A percentile compares a stretch with the other conserved stretches of the same genome.
Evolutionary conservation across 257 asterid species (phyloP).

Genomic region (Cruciata laevipes): DNA sequence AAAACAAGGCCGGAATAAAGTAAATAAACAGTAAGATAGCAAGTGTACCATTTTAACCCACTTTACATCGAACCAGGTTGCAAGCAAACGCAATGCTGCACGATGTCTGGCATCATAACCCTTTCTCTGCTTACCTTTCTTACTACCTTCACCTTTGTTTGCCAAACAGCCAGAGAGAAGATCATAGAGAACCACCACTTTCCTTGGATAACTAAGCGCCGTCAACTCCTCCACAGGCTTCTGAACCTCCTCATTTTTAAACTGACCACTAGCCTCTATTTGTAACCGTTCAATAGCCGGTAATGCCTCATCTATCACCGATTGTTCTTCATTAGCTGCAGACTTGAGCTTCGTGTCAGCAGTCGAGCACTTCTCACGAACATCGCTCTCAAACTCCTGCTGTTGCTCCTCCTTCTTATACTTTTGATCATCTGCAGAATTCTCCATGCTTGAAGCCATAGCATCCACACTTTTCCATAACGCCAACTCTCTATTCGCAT

Average conservation of each 20-base stretch:
- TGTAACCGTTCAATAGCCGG: conserved; percentile 34
- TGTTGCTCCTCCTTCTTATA: conserved; percentile 59
- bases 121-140: conserved; percentile 37
- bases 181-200: conserved; percentile 63
- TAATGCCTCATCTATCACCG: conserved; percentile 28
- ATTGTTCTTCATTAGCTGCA: conserved; percentile 29
- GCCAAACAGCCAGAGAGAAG: conserved; percentile 85
- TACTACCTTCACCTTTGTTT: conserved; percentile 38
- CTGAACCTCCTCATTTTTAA: conserved; percentile 44
- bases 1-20: background rate
- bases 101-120: conserved; percentile 92
- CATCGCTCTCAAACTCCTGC: conserved; percentile 54
- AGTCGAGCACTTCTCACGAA: conserved; percentile 55
- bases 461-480: conserved; percentile 57
- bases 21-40: background rate
- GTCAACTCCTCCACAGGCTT: conserved; percentile 55
- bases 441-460: conserved; percentile 64
- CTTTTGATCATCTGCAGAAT: conserved; percentile 31
- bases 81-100: conserved; percentile 67
- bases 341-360: conserved; percentile 28
- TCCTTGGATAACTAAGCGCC: conserved; percentile 54
- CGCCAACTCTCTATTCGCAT: conserved; percentile 50
- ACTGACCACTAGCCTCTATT: conserved; percentile 26
- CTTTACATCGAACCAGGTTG: conserved; percentile 78
- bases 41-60: conserved; percentile 68